Evolutionary conservation across 1,139 yeast genomes (phyloP).

Genomic region (Sugiyamaella japonica): DNA sequence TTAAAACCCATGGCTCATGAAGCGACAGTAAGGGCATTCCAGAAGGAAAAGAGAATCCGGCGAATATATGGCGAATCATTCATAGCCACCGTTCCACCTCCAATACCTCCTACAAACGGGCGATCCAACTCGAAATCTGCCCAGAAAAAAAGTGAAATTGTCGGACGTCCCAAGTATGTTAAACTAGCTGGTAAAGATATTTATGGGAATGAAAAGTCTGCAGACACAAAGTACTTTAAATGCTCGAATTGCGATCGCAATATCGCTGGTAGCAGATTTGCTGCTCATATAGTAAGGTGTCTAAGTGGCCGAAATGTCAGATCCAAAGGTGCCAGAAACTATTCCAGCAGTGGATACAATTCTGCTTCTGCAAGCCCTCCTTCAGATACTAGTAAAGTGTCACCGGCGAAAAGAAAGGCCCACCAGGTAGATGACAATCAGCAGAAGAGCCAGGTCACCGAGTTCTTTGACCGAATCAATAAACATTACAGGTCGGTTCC

Average conservation of each 20-base stretch:
- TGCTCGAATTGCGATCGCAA: slow-evolving; percentile 83
- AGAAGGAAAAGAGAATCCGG: slow-evolving; percentile 44
- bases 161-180: slow-evolving; percentile 35
- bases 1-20: slow-evolving; percentile 47
- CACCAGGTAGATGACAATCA: slow-evolving; percentile 25
- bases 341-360: slow-evolving; percentile 22
- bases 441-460: slow-evolving; percentile 34
- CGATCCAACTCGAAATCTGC: slow-evolving; percentile 23
- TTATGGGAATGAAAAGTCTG: slow-evolving; percentile 50
- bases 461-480: slow-evolving; percentile 30
- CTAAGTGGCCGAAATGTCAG: slow-evolving; percentile 52
- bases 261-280: slow-evolving; percentile 88
- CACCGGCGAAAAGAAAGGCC: slow-evolving; percentile 27
- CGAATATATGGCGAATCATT: slow-evolving; percentile 35
- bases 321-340: slow-evolving; percentile 21
- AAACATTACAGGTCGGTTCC: slow-evolving; percentile 24
- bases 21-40: slow-evolving; percentile 43
- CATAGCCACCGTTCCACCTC: slow-evolving; percentile 30
- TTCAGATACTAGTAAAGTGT: slow-evolving; percentile 23
- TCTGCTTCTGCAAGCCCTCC: slow-evolving; percentile 21
- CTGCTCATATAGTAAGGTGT: slow-evolving; percentile 89
- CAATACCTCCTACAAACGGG: slow-evolving; percentile 24
- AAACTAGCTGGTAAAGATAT: slow-evolving; percentile 48
- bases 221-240: slow-evolving; percentile 57
- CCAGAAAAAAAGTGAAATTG: slow-evolving; percentile 29